A percentile compares a stretch with the other conserved stretches of the same genome.
Conservation (phyloP, 176 grass and related monocot species). For the Aegilops bicornis region DNA sequence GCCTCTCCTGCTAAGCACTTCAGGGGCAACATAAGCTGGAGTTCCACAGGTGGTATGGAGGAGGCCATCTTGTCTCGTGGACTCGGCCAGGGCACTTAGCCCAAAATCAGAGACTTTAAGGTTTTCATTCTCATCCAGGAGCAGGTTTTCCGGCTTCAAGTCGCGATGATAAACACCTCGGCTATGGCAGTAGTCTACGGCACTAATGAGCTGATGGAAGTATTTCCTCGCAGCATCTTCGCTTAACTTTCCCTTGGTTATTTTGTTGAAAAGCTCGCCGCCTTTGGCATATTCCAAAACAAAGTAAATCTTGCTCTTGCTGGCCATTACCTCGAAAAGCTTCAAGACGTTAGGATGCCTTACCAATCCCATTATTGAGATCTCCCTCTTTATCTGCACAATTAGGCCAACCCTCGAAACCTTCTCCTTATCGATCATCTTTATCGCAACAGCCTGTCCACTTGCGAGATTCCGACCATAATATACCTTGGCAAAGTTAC, state of each 20-base stretch:
- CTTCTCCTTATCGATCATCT: slow-evolving; percentile 57
- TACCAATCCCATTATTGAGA: slow-evolving; percentile 49
- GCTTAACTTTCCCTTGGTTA: slow-evolving; percentile 43
- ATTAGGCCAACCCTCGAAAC: slow-evolving; percentile 30
- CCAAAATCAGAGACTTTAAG: slow-evolving; percentile 48
- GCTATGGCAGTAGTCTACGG: slow-evolving; percentile 58
- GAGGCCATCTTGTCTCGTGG: slow-evolving; percentile 43
- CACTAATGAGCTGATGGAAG: slow-evolving; percentile 51
- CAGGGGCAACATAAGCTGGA: slow-evolving; percentile 52
- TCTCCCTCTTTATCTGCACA: slow-evolving; percentile 51
- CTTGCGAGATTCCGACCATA: slow-evolving; percentile 33
- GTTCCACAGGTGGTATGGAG: slow-evolving; percentile 53
- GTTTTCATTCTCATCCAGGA: slow-evolving; percentile 42
- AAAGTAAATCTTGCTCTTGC: slow-evolving; percentile 62
- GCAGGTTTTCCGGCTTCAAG: slow-evolving; percentile 48
- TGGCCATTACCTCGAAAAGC: slow-evolving; percentile 63
- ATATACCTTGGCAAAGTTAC: slow-evolving; percentile 58
- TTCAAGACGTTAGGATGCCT: slow-evolving; percentile 50
- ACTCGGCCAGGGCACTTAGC: slow-evolving; percentile 44
- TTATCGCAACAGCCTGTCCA: slow-evolving; percentile 53
- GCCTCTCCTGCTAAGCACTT: slow-evolving; percentile 47
- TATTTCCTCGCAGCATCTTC: slow-evolving; percentile 47
- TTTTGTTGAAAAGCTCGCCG: slow-evolving; percentile 56
- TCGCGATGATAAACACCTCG: slow-evolving; percentile 48
- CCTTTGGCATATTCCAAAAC: slow-evolving; percentile 72